Conservation (phyloP, 331 rosid species). For the Cydonia oblonga region DNA sequence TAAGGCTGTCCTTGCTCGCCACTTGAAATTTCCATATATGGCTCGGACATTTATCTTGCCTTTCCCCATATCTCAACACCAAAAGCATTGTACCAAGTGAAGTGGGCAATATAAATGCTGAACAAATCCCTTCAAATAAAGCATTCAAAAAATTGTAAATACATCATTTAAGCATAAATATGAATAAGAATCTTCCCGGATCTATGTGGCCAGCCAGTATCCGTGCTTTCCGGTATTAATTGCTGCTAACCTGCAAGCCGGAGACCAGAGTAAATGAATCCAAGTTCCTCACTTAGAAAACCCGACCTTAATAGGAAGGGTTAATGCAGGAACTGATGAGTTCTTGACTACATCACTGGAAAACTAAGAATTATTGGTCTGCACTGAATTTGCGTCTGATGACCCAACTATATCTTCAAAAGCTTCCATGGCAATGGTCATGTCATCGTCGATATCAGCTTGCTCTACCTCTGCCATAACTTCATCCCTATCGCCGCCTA, state of each 20-base stretch:
- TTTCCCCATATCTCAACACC: too few relatives aligned
- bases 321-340: neutral
- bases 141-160: neutral
- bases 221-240: neutral
- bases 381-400: slow-evolving; percentile 41
- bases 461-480: slow-evolving; percentile 60
- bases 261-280: neutral
- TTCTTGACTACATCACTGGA: neutral
- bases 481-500: slow-evolving; percentile 51
- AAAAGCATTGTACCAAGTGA: too few relatives aligned
- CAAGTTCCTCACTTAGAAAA: neutral
- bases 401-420: slow-evolving; percentile 43
- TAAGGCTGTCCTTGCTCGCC: too few relatives aligned
- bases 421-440: slow-evolving; percentile 64
- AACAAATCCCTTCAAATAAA: too few relatives aligned
- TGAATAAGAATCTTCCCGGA: neutral
- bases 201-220: neutral
- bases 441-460: slow-evolving; percentile 47
- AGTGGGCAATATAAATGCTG: too few relatives aligned
- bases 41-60: too few relatives aligned
- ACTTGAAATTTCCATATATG: too few relatives aligned
- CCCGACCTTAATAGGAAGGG: neutral
- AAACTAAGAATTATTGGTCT: slow-evolving; percentile 31
- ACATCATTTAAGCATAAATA: neutral
- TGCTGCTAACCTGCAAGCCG: neutral